phyloP scores from a whole-genome alignment of 768 basidiomycete genomes.

The Suillus ampliporus region DNA sequence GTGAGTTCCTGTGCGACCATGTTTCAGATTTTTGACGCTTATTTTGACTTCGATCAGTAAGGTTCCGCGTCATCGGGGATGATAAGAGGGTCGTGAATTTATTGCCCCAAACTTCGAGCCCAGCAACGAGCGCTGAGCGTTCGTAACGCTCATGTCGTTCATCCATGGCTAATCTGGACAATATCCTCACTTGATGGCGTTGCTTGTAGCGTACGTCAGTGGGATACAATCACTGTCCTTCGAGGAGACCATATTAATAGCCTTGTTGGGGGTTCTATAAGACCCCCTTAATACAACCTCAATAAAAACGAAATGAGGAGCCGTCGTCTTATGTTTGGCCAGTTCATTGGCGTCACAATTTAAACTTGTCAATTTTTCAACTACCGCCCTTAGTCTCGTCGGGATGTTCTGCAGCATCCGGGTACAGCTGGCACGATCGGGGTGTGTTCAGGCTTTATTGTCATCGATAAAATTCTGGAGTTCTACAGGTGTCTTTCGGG shows the following conservation, averaged over 20 bases:
- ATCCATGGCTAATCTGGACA: not conserved
- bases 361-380: too few species aligned
- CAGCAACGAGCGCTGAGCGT: not conserved
- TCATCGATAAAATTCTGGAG: too few species aligned
- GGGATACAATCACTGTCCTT: not conserved
- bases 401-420: too few species aligned
- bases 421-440: too few species aligned
- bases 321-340: too few species aligned
- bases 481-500: too few species aligned
- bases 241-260: not conserved
- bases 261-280: not conserved
- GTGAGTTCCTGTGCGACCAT: slow-evolving; percentile 39
- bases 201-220: not conserved
- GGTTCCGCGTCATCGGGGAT: slow-evolving; percentile 71
- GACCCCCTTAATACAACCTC: not conserved
- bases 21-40: not conserved
- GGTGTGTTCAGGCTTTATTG: too few species aligned
- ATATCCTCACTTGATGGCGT: too few species aligned
- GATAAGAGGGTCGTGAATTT: slow-evolving; percentile 55
- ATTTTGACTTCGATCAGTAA: slow-evolving; percentile 46
- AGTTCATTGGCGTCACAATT: too few species aligned
- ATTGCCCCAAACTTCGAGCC: slow-evolving; percentile 12
- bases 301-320: not conserved
- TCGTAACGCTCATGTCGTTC: not conserved
- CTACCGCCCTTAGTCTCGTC: too few species aligned